These are phyloP conservation scores for Malassezia arunalokei DNA, from an alignment of 1,284 basidiomycete species.

Conservation along the genomic window DNA sequence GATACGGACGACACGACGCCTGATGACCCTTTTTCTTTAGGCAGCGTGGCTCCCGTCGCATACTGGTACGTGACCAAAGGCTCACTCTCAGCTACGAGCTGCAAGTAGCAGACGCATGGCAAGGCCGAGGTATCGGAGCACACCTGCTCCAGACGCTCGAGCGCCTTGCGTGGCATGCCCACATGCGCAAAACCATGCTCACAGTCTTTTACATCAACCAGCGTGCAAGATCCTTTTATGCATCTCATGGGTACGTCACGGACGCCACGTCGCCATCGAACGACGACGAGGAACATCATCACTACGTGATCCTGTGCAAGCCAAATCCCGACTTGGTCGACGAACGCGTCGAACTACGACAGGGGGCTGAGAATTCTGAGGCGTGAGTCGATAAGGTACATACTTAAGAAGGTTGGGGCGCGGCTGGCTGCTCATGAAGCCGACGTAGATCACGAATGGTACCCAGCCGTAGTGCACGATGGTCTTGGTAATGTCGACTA, in stretches of 20 bases:
- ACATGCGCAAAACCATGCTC: conserved; percentile 13
- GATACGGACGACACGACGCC: conserved; percentile 5
- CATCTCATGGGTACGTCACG: not conserved
- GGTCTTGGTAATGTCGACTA: conserved; percentile 38
- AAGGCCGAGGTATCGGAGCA: conserved; percentile 1
- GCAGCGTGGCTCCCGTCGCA: conserved; percentile 3
- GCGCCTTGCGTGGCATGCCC: conserved; percentile 1
- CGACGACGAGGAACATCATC: not conserved
- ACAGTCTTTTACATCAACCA: conserved; percentile 9
- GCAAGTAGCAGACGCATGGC: conserved; percentile 1
- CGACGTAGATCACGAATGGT: conserved; percentile 43
- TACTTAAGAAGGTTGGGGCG: conserved; percentile 43
- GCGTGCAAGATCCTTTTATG: conserved; percentile 7
- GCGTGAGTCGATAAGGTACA: conserved; percentile 5
- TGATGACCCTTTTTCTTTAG: not conserved
- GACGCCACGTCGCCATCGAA: conserved; percentile 12
- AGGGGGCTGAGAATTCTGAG: conserved; percentile 15
- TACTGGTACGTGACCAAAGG: conserved; percentile 9
- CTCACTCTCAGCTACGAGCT: conserved; percentile 14
- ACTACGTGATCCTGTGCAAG: conserved; percentile 12
- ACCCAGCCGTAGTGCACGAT: conserved; percentile 43
- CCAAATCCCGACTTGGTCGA: not conserved
- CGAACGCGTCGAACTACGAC: not conserved
- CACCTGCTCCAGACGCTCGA: conserved; percentile 6
- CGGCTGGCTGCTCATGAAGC: conserved; percentile 37